These are phyloP conservation scores for Penicillium lividum DNA, from an alignment of 495 filamentous ascomycete genomes.

Conservation along the genomic window DNA sequence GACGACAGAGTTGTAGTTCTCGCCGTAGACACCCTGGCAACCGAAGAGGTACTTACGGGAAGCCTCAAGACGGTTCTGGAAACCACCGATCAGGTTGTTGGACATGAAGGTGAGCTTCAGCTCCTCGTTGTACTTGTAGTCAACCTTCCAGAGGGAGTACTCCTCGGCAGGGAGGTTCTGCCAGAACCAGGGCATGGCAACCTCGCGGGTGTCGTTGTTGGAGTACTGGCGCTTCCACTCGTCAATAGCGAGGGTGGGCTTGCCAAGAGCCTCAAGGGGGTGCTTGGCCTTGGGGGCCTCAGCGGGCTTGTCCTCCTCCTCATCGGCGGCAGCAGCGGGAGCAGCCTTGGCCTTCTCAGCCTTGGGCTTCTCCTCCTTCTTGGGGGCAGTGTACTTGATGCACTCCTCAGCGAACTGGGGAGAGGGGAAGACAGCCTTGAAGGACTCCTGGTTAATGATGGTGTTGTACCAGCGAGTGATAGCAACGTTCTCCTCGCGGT, in stretches of 20 bases:
- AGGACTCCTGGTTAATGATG: constrained; percentile 86
- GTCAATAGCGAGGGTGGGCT: constrained; percentile 79
- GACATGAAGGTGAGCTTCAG: constrained; percentile 97
- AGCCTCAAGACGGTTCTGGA: constrained; percentile 95
- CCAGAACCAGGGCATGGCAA: constrained; percentile 97
- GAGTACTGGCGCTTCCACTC: constrained; percentile 99
- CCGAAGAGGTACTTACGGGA: constrained; percentile 99
- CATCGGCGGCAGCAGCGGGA: constrained; percentile 58
- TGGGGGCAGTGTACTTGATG: constrained; percentile 85
- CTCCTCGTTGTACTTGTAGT: constrained; percentile 99
- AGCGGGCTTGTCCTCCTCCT: constrained; percentile 65
- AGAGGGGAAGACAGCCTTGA: constrained; percentile 73
- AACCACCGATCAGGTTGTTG: constrained; percentile 92
- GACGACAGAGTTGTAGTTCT: constrained; percentile 82
- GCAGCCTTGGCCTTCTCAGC: constrained; percentile 62
- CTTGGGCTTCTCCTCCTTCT: constrained; percentile 78
- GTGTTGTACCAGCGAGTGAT: constrained; percentile 93
- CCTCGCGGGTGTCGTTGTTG: constrained; percentile 83
- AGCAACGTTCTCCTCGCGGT: constrained; percentile 73
- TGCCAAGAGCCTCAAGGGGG: constrained; percentile 83
- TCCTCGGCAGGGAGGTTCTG: constrained; percentile 88
- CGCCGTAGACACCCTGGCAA: constrained; percentile 83
- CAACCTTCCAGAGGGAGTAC: constrained; percentile 88
- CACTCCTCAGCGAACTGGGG: constrained; percentile 78
- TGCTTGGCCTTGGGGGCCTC: constrained; percentile 92